These are phyloP conservation scores for Gardenia jasminoides DNA, from an alignment of 257 asterid genomes.

Conservation along the genomic window DNA sequence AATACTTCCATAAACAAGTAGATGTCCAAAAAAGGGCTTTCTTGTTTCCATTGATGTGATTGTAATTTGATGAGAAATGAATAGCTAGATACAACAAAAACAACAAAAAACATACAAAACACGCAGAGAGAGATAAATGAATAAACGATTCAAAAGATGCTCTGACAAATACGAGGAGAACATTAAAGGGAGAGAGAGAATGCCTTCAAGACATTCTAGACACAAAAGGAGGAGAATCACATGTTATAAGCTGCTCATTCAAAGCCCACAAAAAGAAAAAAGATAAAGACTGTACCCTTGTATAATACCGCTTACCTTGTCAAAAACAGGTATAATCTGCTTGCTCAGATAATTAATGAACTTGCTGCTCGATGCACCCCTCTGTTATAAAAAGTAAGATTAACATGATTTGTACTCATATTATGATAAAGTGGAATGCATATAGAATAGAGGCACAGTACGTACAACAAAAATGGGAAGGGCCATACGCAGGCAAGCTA, in stretches of 20 bases:
- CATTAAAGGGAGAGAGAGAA: not conserved
- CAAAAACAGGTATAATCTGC: constrained; percentile 85
- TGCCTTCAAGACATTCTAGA: not conserved
- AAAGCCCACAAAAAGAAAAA: not conserved
- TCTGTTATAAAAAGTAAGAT: constrained; percentile 45
- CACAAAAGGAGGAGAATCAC: not conserved
- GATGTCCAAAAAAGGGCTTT: not conserved
- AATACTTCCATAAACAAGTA: not conserved
- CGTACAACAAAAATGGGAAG: constrained; percentile 74
- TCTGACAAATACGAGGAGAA: not conserved
- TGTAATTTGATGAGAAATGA: not conserved
- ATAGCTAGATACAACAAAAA: not conserved
- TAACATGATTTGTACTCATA: not conserved
- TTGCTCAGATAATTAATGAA: constrained; percentile 73
- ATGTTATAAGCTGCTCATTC: not conserved
- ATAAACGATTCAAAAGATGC: not conserved
- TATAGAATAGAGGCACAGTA: not conserved
- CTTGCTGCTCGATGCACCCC: constrained; percentile 89
- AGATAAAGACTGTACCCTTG: no score
- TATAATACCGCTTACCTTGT: constrained; percentile 55
- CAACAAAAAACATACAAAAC: no score
- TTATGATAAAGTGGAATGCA: not conserved
- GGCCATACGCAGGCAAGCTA: constrained; percentile 76
- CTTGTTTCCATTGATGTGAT: not conserved
- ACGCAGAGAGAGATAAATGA: not conserved